Percentiles rank a stretch among this genome's conserved stretches.
Evolutionary conservation across 2,329 filamentous ascomycete genomes (phyloP).

Genomic region (Lachnellula subtilissima): DNA sequence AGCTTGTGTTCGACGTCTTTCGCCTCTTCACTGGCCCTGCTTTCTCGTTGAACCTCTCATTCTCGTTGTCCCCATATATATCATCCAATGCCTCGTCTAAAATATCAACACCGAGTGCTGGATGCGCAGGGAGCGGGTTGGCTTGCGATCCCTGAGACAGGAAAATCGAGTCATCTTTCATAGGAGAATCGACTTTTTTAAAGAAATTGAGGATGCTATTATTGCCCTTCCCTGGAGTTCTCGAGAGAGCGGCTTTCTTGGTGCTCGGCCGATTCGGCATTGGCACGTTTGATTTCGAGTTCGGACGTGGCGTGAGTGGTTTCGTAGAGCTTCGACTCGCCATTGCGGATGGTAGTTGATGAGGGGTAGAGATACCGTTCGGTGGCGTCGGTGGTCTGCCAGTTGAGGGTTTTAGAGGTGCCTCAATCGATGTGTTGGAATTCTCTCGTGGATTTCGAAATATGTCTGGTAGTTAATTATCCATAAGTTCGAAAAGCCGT

Average conservation of each 20-base stretch:
- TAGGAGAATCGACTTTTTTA: constrained; percentile 54
- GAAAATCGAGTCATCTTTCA: constrained; percentile 55
- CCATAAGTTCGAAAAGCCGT: neutral
- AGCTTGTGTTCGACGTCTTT: constrained; percentile 31
- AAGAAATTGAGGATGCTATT: constrained; percentile 71
- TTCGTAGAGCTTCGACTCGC: constrained; percentile 24
- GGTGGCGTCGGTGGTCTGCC: constrained; percentile 51
- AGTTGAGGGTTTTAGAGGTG: constrained; percentile 39
- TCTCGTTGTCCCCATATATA: constrained; percentile 20
- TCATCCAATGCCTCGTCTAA: constrained; percentile 21
- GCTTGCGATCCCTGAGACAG: constrained; percentile 33
- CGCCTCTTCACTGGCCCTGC: constrained; percentile 38
- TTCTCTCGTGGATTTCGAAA: constrained; percentile 52
- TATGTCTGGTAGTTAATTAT: constrained; percentile 34
- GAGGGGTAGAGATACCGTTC: constrained; percentile 7
- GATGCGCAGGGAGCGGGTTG: constrained; percentile 5
- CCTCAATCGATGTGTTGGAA: constrained; percentile 29
- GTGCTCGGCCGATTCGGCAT: constrained; percentile 8
- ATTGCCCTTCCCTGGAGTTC: constrained; percentile 40
- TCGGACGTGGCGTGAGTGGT: constrained; percentile 25
- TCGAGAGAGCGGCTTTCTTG: constrained; percentile 22
- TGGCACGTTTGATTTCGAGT: constrained; percentile 24
- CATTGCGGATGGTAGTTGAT: constrained; percentile 16
- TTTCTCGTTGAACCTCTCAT: constrained; percentile 38
- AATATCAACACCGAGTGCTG: constrained; percentile 13